Evolutionary conservation across 129 eudicot species (phyloP), one percentile per base, ranked within the genome.

Genomic region (Flaveria bidentis): DNA sequence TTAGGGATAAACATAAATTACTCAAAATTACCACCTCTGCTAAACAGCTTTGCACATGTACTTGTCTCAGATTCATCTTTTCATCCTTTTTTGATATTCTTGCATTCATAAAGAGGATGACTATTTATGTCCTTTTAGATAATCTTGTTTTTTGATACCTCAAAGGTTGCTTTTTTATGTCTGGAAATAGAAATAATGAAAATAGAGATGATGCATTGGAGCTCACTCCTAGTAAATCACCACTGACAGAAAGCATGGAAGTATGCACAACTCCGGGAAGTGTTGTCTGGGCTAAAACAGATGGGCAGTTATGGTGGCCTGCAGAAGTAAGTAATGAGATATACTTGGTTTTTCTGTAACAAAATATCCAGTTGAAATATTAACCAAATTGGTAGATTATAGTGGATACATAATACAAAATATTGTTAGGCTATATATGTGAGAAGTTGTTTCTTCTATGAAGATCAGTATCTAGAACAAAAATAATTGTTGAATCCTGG

Each of bases 241-340:
- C 42, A 65, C 42, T 41, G 28, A 49, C 71, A 1, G 82, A 73
- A 71, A 74, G 30, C 76, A 77, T 69, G 72, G 84, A 73, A 55
- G 55, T 20, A 56, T 85, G 85, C 66, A 45, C 14, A 51, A 81
- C 83, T 77, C 83, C 83, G 15, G 88, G 85, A 81, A 80, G 80
- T 84, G 76, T 80, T 23, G 87, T 80, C n/a, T 84, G 87, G 87
- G 85, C 76, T 60, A 80, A 76, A 72, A 67, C 78, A 9, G 64
- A 78, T 78, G 36, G 49, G 14, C 56, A 75, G 9, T 17, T 63
- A 16, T 83, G 86, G 86, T 83, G 86, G 86, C 84, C 86, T 50
- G 83, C 83, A 62, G 66, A 79, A 79, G 86, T 83, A 83, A 84
- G 87, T 75, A 65, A 36, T 18, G 39, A 44, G 11, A 56, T 28